Evolutionary conservation across 1,139 yeast species (phyloP).

Genomic region (Yamadazyma atmosphaerica): DNA sequence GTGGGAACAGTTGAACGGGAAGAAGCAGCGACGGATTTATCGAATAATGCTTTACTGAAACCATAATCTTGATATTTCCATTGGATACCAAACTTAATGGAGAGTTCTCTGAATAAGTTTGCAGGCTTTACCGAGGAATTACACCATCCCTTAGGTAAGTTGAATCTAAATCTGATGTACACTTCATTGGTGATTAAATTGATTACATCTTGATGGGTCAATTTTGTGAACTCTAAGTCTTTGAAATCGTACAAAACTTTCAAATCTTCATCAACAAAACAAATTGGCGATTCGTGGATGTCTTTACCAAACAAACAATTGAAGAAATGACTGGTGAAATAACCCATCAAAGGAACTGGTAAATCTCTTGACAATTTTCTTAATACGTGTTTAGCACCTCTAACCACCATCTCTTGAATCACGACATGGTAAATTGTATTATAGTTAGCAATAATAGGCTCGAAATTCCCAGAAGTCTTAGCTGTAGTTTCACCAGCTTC

Average conservation of each 20-base stretch:
- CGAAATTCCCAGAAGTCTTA: constrained; percentile 41
- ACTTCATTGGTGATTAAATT: constrained; percentile 53
- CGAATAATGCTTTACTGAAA: constrained; percentile 49
- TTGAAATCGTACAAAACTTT: constrained; percentile 41
- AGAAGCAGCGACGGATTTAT: constrained; percentile 28
- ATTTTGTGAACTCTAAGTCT: constrained; percentile 44
- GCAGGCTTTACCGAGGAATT: constrained; percentile 28
- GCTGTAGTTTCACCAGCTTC: constrained; percentile 25
- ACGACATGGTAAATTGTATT: constrained; percentile 50
- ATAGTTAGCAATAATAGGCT: constrained; percentile 44
- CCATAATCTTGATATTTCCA: constrained; percentile 61
- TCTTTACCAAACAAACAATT: constrained; percentile 64
- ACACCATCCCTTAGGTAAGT: constrained; percentile 52
- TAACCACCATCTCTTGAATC: constrained; percentile 71
- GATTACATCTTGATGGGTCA: constrained; percentile 47
- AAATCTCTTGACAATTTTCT: constrained; percentile 47
- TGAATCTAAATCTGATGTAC: constrained; percentile 58
- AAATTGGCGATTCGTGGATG: constrained; percentile 45
- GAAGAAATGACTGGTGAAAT: constrained; percentile 68
- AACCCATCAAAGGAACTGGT: constrained; percentile 58
- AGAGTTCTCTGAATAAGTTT: constrained; percentile 68
- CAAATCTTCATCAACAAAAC: constrained; percentile 44
- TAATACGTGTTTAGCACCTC: constrained; percentile 76
- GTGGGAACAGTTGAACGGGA: no score
- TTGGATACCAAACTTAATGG: constrained; percentile 83